Conservation (phyloP, 176 grass and related monocot species). For the Zoysia japonica region DNA sequence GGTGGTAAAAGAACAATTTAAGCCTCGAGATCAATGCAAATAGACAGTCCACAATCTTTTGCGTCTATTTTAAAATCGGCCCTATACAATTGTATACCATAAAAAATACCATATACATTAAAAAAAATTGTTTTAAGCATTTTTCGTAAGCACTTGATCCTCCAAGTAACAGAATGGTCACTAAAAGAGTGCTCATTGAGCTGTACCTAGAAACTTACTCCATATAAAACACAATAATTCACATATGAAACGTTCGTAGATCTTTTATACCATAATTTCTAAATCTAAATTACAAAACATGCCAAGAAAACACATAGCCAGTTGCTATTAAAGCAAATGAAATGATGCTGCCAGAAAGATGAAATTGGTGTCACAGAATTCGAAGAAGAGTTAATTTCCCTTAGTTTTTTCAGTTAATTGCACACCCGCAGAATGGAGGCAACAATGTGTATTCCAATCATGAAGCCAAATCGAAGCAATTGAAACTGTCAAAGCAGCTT, state of each 20-base stretch:
- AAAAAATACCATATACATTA: slow-evolving; percentile 1
- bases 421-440: neutral
- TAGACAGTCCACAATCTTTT: too few species aligned
- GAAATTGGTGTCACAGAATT: neutral
- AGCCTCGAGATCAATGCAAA: too few species aligned
- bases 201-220: neutral
- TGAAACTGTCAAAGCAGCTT: neutral
- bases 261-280: neutral
- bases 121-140: neutral
- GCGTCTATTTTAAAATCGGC: too few species aligned
- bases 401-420: neutral
- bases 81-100: neutral
- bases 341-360: neutral
- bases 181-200: neutral
- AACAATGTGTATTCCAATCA: neutral
- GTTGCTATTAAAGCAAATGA: neutral
- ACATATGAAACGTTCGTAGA: neutral
- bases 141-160: slow-evolving; percentile 1
- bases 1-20: too few species aligned
- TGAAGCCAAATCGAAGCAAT: neutral
- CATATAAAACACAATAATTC: neutral
- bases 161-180: neutral
- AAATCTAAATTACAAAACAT: neutral
- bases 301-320: neutral
- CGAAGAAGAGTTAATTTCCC: neutral